Conservation (phyloP, 768 basidiomycete genomes). For the Tephrocybe sp. region DNA sequence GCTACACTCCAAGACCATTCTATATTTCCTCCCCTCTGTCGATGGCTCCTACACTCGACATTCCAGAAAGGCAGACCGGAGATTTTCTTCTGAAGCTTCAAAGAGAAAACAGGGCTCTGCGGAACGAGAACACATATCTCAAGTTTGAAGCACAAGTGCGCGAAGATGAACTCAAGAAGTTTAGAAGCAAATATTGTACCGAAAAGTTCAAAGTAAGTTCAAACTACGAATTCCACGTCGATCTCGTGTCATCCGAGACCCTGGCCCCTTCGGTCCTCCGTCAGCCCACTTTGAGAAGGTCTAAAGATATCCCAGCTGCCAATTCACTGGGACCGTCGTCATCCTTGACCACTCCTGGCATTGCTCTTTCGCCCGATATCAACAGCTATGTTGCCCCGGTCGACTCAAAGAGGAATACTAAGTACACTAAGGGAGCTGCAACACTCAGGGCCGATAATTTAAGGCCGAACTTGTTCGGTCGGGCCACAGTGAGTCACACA, state of each 20-base stretch:
- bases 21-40: neutral
- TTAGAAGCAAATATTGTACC: slow-evolving; percentile 27
- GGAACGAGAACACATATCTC: slow-evolving; percentile 21
- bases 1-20: neutral
- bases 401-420: neutral
- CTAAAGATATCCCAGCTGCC: neutral
- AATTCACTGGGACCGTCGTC: neutral
- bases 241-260: neutral
- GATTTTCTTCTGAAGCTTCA: slow-evolving; percentile 19
- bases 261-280: neutral
- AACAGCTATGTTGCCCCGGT: neutral
- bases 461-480: neutral
- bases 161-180: slow-evolving; percentile 25
- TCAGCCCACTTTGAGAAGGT: neutral
- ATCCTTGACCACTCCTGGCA: neutral
- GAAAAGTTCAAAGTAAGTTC: slow-evolving; percentile 21
- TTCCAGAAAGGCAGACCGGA: neutral
- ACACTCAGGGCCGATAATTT: neutral
- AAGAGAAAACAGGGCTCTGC: slow-evolving; percentile 23
- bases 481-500: slow-evolving; percentile 10
- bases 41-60: neutral
- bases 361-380: neutral
- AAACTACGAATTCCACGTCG: neutral
- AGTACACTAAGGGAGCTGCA: neutral
- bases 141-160: slow-evolving; percentile 22